Base-by-base conservation (phyloP, 345 rosid species). In the Orychophragmus violaceus region DNA sequence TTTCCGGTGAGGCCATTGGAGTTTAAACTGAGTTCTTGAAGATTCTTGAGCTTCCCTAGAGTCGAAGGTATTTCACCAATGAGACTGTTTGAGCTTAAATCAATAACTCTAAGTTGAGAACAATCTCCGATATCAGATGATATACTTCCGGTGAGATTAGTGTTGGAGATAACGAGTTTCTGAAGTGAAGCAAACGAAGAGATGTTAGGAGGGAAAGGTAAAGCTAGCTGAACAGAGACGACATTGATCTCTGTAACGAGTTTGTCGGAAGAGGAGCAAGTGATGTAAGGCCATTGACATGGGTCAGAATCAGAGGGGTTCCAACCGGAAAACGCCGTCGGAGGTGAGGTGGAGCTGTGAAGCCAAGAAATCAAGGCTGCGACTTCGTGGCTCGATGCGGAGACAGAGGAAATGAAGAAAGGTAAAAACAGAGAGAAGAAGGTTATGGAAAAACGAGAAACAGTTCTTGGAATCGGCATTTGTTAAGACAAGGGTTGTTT, bases 41-140 rank as follows among this genome's bases (percentile, higher is more conserved):
- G 88, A 63, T 81, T 76, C 71, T 58, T 57, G 42, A 93, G 84
- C 74, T 82, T 86, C 32, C 97, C 90, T 3, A 93, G 74, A 50
- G 84, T 77, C 8, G 92, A 67, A 55, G 98, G 94, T 24, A 93
- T 72, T 17, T 69, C 68, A 48, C 96, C 98, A 37, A 84, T 82
- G 19, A 90, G 90, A 74, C 87, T 77, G 68, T 83, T 86, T 27
- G 84, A 80, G 66, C 86, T 93, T 33, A 93, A 75, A 71, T 90
- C 81, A 8, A 88, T 51, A 29, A 76, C 74, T 35, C 39, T 78
- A 22, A 82, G 80, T 16, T 70, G 44, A 24, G 62, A 14, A 53
- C 85, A 81, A 65, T 85, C 80, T 62, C 85, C 87, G 16, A 85
- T 60, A 14, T 80, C 80, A n/a, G 77, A 59, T 19, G 84, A 81